Evolutionary conservation across 768 basidiomycete genomes (phyloP), one percentile per base, ranked within the genome.

Genomic region (Suillus subluteus): DNA sequence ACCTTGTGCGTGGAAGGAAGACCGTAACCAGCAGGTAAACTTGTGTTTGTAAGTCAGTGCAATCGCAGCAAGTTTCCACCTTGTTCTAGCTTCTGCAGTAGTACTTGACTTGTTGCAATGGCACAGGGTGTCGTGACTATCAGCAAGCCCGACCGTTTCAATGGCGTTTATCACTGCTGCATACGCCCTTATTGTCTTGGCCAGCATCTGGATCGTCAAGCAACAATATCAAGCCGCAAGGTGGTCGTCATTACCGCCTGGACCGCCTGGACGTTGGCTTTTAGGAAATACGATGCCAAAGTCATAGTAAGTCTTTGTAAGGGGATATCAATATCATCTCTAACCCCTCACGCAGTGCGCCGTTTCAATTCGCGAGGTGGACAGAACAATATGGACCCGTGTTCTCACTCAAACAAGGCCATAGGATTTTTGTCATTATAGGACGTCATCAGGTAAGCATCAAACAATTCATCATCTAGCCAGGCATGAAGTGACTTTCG

Each of bases 381-480:
- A 86, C 84, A 3, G 79, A 88, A 70, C 70, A 82, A 66, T 89
- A 89, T 69, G 88, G 89, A 0, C 87, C 88, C 0, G 80, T 90
- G 0, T 87, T 88, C 67, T 82, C 84, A 0, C 72, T 89, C 1
- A 79, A 82, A 6, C 83, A 85, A 68, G 87, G 88, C 1, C 6
- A 46, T 13, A 52, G 54, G 2, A 12, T 65, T 4, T 72, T 68
- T 13, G 64, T 76, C 1, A 26, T 76, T 15, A 72, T 76, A 11
- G 75, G 74, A 0, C 72, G 75, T 59, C 64, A 76, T 52, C 66
- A 50, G 72, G 18, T 43, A 48, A 68, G 41, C 64, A 13, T 43
- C 13, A 16, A 16, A 18, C 15, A 13, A 21, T 63, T 8, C 8
- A 35, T n/a, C 38, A 16, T 65, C 18, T 18, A 58, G 38, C 32